Percentiles rank a stretch among this genome's conserved stretches.
These are phyloP conservation scores for Arthrobotrys sinensis DNA, from an alignment of 2,329 filamentous ascomycete genomes.

Conservation along the genomic window DNA sequence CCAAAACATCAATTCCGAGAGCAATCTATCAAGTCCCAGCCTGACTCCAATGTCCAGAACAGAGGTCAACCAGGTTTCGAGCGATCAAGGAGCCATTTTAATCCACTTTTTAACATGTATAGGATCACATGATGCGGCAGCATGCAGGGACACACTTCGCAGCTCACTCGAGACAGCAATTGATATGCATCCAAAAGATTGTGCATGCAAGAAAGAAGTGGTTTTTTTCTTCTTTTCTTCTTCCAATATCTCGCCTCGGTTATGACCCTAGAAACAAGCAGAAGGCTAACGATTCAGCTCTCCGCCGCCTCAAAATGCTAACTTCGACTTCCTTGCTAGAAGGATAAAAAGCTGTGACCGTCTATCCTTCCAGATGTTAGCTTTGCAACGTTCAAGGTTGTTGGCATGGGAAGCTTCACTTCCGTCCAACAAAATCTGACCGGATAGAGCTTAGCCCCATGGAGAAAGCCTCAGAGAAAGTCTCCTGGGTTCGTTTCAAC, in stretches of 20 bases:
- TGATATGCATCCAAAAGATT: constrained; percentile 48
- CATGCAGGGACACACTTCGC: constrained; percentile 52
- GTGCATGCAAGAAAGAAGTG: constrained; percentile 40
- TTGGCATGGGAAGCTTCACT: constrained; percentile 32
- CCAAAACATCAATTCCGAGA: constrained; percentile 37
- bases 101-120: constrained; percentile 22
- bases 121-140: constrained; percentile 56
- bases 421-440: constrained; percentile 27
- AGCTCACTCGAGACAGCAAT: constrained; percentile 37
- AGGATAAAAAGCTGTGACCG: constrained; percentile 44
- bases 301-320: constrained; percentile 19
- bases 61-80: not conserved
- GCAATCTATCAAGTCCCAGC: constrained; percentile 19
- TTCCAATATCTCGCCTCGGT: constrained; percentile 25
- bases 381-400: constrained; percentile 59
- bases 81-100: constrained; percentile 11
- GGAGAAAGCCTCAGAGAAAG: constrained; percentile 29
- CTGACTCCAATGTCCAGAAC: constrained; percentile 12
- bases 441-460: constrained; percentile 50
- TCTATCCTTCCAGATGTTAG: constrained; percentile 48
- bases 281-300: constrained; percentile 31
- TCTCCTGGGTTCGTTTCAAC: constrained; percentile 41
- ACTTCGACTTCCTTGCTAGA: constrained; percentile 32
- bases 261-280: constrained; percentile 27
- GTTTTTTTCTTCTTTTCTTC: constrained; percentile 27